Evolutionary conservation across 2,329 filamentous ascomycete species (phyloP), one percentile per base, ranked within the genome.

Genomic region (Dactylonectria estremocensis): DNA sequence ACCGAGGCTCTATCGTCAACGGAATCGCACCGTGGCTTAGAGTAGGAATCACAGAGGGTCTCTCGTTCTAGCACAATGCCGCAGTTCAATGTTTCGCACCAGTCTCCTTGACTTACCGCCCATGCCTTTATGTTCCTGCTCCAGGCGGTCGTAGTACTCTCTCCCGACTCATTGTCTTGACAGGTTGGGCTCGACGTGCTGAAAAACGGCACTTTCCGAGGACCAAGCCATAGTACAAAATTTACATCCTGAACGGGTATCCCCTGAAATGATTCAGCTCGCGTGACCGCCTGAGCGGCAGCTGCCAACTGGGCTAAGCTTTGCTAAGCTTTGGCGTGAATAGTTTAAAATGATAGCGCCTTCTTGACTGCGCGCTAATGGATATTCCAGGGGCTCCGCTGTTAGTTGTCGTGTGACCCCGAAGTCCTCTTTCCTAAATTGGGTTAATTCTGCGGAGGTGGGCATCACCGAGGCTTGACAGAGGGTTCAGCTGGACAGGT

Each of bases 281-380:
- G 40, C 16, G 40, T 45, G 40, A 45, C 40, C 40, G 16, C 40
- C 40, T 45, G 40, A 45, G 40, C 40, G 40, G 40, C 40, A 18
- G 40, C 40, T 14, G 40, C 40, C 35, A 45, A 45, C 40, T 45
- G 16, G 40, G 40, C 40, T 45, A 18, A 45, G 40, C 40, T 45
- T 45, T 45, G 40, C 40, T 45, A 45, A 45, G 40, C 40, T 45
- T 45, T 45, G n/a, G 40, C 40, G 40, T 45, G 40, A 45, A 45
- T 45, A 45, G 40, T 45, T 45, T 45, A 45, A 45, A 45, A 45
- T 45, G 40, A 45, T 45, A 18, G 40, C 40, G 40, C 40, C 40
- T 45, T 45, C 40, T 45, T 45, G 3, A 45, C 40, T 45, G 40
- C 40, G 40, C 40, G 40, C 40, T 18, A 45, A 45, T 45, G 40